phyloP scores from a whole-genome alignment of 2,329 filamentous ascomycete species.

The Emergomyces pasteurianus region DNA sequence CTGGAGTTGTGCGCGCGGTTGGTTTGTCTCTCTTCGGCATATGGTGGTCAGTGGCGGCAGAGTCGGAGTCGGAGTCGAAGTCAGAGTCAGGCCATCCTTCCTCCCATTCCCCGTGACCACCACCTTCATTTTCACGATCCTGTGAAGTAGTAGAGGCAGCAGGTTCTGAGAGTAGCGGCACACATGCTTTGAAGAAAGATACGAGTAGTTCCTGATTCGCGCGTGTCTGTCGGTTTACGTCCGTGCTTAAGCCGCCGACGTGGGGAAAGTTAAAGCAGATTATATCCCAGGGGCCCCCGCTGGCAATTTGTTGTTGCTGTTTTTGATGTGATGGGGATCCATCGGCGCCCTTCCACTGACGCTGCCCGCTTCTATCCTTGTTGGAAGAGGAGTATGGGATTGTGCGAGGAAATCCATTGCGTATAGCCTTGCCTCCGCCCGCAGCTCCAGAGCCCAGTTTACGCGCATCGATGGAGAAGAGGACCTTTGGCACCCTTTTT shows the following conservation, averaged over 20 bases:
- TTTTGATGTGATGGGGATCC: not conserved
- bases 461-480: slow-evolving; percentile 34
- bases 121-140: slow-evolving; percentile 10
- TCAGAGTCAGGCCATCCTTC: slow-evolving; percentile 1
- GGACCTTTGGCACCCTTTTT: slow-evolving; percentile 18
- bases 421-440: slow-evolving; percentile 33
- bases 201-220: slow-evolving; percentile 60
- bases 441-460: slow-evolving; percentile 27
- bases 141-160: slow-evolving; percentile 8
- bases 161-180: slow-evolving; percentile 27
- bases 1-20: slow-evolving; percentile 20
- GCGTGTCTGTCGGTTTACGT: slow-evolving; percentile 88
- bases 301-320: slow-evolving; percentile 3
- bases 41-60: slow-evolving; percentile 7
- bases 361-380: not conserved
- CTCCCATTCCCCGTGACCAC: slow-evolving; percentile 9
- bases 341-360: not conserved
- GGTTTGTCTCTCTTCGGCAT: slow-evolving; percentile 8
- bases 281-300: slow-evolving; percentile 49
- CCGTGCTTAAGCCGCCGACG: slow-evolving; percentile 79
- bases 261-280: slow-evolving; percentile 97
- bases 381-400: not conserved
- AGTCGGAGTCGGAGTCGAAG: not conserved
- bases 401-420: slow-evolving; percentile 25
- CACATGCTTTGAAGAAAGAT: slow-evolving; percentile 36